Conservation (phyloP, 208 protist species). For the Herpetomonas samuelpessoai region DNA sequence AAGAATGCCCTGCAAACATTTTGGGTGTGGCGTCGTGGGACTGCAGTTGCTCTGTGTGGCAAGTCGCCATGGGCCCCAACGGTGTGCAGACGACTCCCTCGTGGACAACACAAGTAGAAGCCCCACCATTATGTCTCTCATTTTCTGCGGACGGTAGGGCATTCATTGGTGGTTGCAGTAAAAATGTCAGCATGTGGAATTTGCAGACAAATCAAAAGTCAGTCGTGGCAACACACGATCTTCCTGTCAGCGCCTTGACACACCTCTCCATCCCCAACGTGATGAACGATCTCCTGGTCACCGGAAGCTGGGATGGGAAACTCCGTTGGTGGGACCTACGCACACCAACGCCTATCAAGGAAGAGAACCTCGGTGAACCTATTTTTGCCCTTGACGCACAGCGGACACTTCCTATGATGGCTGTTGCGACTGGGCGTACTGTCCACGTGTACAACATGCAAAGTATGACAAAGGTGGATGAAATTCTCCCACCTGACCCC, state of each 20-base stretch:
- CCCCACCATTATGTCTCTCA: slow-evolving; percentile 59
- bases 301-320: slow-evolving; percentile 84
- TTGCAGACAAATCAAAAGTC: slow-evolving; percentile 53
- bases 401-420: slow-evolving; percentile 51
- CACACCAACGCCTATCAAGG: slow-evolving; percentile 52
- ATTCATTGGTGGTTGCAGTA: slow-evolving; percentile 78
- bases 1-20: slow-evolving; percentile 53
- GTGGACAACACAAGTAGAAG: slow-evolving; percentile 34
- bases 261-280: slow-evolving; percentile 39
- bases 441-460: slow-evolving; percentile 67
- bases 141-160: slow-evolving; percentile 69
- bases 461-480: slow-evolving; percentile 47
- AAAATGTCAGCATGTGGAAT: slow-evolving; percentile 80
- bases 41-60: slow-evolving; percentile 71
- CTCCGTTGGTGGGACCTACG: slow-evolving; percentile 85
- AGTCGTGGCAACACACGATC: slow-evolving; percentile 78
- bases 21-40: slow-evolving; percentile 76
- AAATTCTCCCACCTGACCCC: slow-evolving; percentile 41
- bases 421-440: slow-evolving; percentile 56
- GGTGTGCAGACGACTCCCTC: slow-evolving; percentile 37
- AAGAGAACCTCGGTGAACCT: slow-evolving; percentile 68
- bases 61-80: slow-evolving; percentile 32
- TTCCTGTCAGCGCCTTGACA: slow-evolving; percentile 74
- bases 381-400: slow-evolving; percentile 76
- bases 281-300: slow-evolving; percentile 62